Percentiles rank a stretch among this genome's conserved stretches.
Evolutionary conservation across 257 asterid genomes (phyloP).

Genomic region (Plantago ovata): DNA sequence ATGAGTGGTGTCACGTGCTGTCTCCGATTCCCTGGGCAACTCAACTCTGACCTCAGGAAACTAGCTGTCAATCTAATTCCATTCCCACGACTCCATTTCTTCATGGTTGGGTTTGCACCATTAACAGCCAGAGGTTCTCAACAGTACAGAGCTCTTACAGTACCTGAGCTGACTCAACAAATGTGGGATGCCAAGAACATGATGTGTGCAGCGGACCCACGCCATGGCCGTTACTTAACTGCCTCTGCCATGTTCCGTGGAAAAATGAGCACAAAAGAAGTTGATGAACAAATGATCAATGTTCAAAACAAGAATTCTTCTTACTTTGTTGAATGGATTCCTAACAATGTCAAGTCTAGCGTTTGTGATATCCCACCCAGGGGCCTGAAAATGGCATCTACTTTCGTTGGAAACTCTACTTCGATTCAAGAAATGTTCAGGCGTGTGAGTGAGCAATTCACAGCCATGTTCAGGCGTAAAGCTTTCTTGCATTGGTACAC

Average conservation of each 20-base stretch:
- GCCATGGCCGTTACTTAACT: constrained; percentile 48
- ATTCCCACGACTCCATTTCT: constrained; percentile 58
- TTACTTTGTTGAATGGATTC: constrained; percentile 57
- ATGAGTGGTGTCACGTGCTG: constrained; percentile 69
- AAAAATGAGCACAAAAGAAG: constrained; percentile 57
- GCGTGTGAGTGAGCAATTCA: constrained; percentile 45
- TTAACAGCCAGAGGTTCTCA: constrained; percentile 53
- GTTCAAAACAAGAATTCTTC: constrained; percentile 55
- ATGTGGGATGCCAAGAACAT: constrained; percentile 66
- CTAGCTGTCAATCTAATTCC: constrained; percentile 59
- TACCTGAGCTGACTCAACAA: constrained; percentile 50
- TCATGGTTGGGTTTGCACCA: constrained; percentile 58
- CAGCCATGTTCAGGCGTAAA: constrained; percentile 42
- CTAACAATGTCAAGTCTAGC: constrained; percentile 50
- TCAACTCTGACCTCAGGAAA: constrained; percentile 52
- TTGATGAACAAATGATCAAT: constrained; percentile 53
- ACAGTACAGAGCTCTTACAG: constrained; percentile 51
- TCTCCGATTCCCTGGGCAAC: constrained; percentile 59
- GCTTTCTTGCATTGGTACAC: constrained; percentile 45
- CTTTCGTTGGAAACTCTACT: constrained; percentile 45
- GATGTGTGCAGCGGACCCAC: constrained; percentile 57
- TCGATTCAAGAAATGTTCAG: constrained; percentile 41
- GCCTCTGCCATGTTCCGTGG: constrained; percentile 61
- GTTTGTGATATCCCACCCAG: constrained; percentile 50
- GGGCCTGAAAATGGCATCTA: constrained; percentile 41